Conservation (phyloP, 2,329 filamentous ascomycete genomes). For the Bertia moriformis region DNA sequence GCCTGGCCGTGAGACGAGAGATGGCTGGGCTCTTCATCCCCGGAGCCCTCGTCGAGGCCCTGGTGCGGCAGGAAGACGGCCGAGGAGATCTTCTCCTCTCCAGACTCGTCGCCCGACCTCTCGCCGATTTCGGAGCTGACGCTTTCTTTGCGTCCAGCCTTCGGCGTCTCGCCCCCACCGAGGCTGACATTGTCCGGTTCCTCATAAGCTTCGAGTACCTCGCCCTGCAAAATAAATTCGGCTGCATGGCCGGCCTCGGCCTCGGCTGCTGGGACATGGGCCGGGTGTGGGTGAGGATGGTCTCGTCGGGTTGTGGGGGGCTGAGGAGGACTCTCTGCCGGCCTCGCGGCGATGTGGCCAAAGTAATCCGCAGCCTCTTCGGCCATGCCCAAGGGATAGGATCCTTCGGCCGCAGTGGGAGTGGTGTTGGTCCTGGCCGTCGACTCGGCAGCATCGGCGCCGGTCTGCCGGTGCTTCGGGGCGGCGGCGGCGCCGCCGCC, state of each 20-base stretch:
- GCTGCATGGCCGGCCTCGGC: slow-evolving; percentile 1
- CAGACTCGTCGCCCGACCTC: slow-evolving; percentile 40
- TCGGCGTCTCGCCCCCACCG: not conserved
- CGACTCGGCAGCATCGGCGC: no score
- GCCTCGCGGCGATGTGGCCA: slow-evolving; percentile 31
- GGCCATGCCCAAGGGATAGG: not conserved
- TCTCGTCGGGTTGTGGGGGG: slow-evolving; percentile 6
- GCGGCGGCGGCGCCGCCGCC: no score
- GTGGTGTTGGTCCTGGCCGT: no score
- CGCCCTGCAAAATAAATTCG: slow-evolving; percentile 10
- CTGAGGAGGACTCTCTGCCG: slow-evolving; percentile 31
- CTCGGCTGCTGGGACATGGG: no score
- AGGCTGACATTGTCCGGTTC: not conserved
- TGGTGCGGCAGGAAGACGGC: slow-evolving; percentile 72
- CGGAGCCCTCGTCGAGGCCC: slow-evolving; percentile 28
- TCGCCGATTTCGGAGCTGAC: slow-evolving; percentile 13
- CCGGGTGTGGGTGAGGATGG: no score
- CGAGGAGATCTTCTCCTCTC: slow-evolving; percentile 76
- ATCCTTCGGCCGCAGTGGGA: not conserved
- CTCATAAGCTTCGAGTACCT: slow-evolving; percentile 26
- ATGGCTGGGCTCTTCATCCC: slow-evolving; percentile 40
- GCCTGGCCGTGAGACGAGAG: slow-evolving; percentile 29
- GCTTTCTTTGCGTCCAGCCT: not conserved
- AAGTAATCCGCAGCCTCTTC: no score
- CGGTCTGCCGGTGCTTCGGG: no score